Conservation (phyloP, 768 basidiomycete species). For the Hericium rajendrae region DNA sequence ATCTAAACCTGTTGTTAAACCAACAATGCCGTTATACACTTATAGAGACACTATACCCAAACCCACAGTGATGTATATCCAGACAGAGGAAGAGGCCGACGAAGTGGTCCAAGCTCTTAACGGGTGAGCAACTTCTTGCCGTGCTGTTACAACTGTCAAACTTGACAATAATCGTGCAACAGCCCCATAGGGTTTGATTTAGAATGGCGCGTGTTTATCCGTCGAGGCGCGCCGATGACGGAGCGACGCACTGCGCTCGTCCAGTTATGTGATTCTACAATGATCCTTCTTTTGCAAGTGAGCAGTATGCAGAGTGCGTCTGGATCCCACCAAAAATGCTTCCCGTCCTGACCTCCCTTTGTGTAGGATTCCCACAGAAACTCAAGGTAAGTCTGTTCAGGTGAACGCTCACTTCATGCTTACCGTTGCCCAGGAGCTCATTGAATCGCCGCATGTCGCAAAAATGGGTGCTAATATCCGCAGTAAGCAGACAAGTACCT, state of each 20-base stretch:
- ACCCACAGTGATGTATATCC: slow-evolving; percentile 31
- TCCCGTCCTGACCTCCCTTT: neutral
- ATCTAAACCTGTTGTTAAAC: neutral
- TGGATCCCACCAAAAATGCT: neutral
- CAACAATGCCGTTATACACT: slow-evolving; percentile 25
- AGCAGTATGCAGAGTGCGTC: slow-evolving; percentile 36
- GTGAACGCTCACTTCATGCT: neutral
- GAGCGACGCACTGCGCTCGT: slow-evolving; percentile 34
- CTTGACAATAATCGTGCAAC: slow-evolving; percentile 26
- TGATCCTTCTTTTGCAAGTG: slow-evolving; percentile 39
- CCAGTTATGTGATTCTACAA: slow-evolving; percentile 33
- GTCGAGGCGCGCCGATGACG: slow-evolving; percentile 14
- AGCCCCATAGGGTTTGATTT: slow-evolving; percentile 44
- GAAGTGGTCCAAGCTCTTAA: slow-evolving; percentile 27
- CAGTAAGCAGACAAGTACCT: slow-evolving; percentile 23
- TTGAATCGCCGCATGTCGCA: slow-evolving; percentile 29
- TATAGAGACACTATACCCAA: slow-evolving; percentile 25
- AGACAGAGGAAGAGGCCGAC: slow-evolving; percentile 32
- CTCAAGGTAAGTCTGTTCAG: slow-evolving; percentile 23
- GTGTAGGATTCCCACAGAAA: slow-evolving; percentile 33
- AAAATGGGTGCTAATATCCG: slow-evolving; percentile 42
- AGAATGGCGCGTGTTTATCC: slow-evolving; percentile 35
- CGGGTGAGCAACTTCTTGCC: slow-evolving; percentile 20
- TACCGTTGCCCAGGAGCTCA: slow-evolving; percentile 27
- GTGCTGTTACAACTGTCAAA: slow-evolving; percentile 29